Conservation (phyloP, 2,329 filamentous ascomycete species). For the Claviceps fusiformis region DNA sequence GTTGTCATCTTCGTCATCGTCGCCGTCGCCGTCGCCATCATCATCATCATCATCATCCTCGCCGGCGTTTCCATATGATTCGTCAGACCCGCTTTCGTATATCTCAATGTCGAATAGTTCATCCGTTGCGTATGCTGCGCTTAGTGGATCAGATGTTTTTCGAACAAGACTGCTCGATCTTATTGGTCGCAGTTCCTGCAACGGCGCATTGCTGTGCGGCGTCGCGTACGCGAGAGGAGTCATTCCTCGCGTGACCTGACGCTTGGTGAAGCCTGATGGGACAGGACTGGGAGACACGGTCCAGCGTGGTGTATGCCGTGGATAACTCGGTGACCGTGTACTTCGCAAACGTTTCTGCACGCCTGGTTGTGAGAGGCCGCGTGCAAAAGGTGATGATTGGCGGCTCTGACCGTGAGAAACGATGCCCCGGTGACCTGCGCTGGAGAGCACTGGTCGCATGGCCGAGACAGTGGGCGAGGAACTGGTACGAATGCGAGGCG, state of each 20-base stretch:
- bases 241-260: constrained; percentile 17
- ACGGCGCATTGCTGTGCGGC: constrained; percentile 51
- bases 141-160: constrained; percentile 16
- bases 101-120: constrained; percentile 23
- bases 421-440: constrained; percentile 28
- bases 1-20: constrained; percentile 9
- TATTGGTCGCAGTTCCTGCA: constrained; percentile 24
- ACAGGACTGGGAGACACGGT: constrained; percentile 34
- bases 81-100: constrained; percentile 22
- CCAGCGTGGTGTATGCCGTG: constrained; percentile 41
- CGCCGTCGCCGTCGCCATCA: constrained; percentile 11
- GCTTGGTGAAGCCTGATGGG: constrained; percentile 21
- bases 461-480: constrained; percentile 35
- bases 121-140: constrained; percentile 20
- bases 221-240: constrained; percentile 64
- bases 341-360: constrained; percentile 37
- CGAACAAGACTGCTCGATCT: constrained; percentile 17
- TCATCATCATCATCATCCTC: constrained; percentile 11
- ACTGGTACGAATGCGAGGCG: constrained; percentile 35
- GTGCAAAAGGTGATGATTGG: constrained; percentile 18
- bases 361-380: constrained; percentile 15
- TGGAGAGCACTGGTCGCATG: constrained; percentile 23
- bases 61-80: constrained; percentile 14
- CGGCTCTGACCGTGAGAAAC: constrained; percentile 27
- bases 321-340: constrained; percentile 43